Base-by-base conservation (phyloP, 2,329 filamentous ascomycete species). In the Chrysoporthe cubensis region DNA sequence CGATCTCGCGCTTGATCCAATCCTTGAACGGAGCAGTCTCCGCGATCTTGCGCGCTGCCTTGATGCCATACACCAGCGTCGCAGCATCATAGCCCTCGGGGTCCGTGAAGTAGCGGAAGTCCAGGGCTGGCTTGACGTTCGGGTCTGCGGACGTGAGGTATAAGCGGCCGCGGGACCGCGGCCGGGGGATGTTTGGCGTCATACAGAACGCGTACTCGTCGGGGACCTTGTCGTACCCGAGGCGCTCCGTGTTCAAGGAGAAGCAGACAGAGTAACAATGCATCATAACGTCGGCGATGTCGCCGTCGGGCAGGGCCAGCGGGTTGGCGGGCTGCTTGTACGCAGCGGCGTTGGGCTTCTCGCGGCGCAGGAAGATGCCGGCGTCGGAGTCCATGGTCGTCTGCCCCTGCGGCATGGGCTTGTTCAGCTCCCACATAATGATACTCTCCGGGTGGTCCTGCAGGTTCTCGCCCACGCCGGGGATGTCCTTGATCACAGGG, bases 361-460 rank as follows among this genome's bases (percentile, higher is more conserved):
- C 89, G 69, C 93, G 91, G 70, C 93, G 92, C 67, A 97, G 84
- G 85, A 97, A 97, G 76, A 96, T 91, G 71, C 92, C 92, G 3
- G 92, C 92, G 76, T 97, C 94, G 34, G 91, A 96, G 81, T 96
- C 92, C 91, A 95, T 95, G 75, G 92, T 95, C 62, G 92, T 96
- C 82, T 94, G 91, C 81, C 93, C 91, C 60, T 84, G 81, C 16
- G 92, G 92, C 1, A 84, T 91, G 42, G 91, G 90, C 77, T 87
- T 88, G 81, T 93, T 93, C 73, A 96, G 87, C 81, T 96, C 92
- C 90, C 91, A 87, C 78, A 87, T 86, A 76, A 87, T 86, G 74
- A 87, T 86, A 66, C 83, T 86, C 77, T 88, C 85, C 21, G 85
- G 83, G 74, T 89, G 87, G 73, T 89, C 87, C 71, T 86, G 80